Percentiles rank a stretch among this genome's conserved stretches.
Evolutionary conservation across 2,329 filamentous ascomycete species (phyloP).

Genomic region (Monosporascus sp.): DNA sequence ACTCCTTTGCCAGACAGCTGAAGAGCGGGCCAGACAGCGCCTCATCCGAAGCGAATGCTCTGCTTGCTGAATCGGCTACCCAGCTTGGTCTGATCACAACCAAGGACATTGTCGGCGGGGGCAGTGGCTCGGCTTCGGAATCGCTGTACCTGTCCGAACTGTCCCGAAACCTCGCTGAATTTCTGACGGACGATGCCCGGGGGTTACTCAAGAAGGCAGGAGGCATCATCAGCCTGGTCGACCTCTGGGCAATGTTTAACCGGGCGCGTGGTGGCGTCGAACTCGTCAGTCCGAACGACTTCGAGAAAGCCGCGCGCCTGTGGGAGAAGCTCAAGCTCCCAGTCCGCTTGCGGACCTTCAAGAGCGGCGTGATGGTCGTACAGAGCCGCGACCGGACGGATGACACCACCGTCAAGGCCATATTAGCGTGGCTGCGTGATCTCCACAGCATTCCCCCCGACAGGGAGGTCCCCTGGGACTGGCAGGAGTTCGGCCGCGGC

Average conservation of each 20-base stretch:
- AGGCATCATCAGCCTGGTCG: conserved; percentile 83
- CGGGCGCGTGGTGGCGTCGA: conserved; percentile 89
- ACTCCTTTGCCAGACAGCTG: conserved; percentile 71
- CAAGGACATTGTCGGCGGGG: conserved; percentile 84
- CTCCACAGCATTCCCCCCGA: conserved; percentile 62
- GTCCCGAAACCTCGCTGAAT: conserved; percentile 79
- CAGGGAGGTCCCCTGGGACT: conserved; percentile 67
- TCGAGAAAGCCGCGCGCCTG: conserved; percentile 79
- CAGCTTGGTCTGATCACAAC: conserved; percentile 88
- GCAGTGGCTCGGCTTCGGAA: conserved; percentile 58
- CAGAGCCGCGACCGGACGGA: conserved; percentile 85
- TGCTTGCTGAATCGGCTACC: conserved; percentile 76
- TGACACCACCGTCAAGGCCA: conserved; percentile 74
- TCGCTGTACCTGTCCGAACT: conserved; percentile 86
- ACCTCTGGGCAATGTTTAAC: conserved; percentile 94
- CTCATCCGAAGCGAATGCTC: conserved; percentile 63
- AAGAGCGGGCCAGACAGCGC: conserved; percentile 50
- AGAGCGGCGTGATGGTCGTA: conserved; percentile 89
- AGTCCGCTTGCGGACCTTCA: conserved; percentile 81
- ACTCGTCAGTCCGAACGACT: conserved; percentile 84
- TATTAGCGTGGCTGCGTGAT: conserved; percentile 73
- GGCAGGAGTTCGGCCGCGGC: conserved; percentile 71
- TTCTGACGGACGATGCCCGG: conserved; percentile 76
- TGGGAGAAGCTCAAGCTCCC: conserved; percentile 88
- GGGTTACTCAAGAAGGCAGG: conserved; percentile 75